phyloP scores from a whole-genome alignment of 2,329 filamentous ascomycete genomes.

The Nemania sp. region DNA sequence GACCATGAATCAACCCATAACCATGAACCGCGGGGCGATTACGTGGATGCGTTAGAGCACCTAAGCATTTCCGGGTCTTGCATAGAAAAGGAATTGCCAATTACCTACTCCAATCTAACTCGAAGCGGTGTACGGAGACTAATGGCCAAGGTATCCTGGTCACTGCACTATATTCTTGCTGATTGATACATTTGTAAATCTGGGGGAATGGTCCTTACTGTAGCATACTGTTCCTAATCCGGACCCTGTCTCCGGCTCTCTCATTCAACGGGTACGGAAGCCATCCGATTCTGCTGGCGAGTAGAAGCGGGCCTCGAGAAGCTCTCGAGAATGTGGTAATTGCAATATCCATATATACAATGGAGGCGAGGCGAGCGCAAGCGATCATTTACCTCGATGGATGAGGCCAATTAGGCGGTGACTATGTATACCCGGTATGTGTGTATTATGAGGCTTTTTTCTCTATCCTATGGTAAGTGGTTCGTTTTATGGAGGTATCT shows the following conservation, averaged over 20 bases:
- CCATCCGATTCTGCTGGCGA: slow-evolving; percentile 34
- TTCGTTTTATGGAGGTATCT: neutral
- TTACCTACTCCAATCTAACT: slow-evolving; percentile 31
- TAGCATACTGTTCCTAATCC: slow-evolving; percentile 44
- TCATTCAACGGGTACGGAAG: slow-evolving; percentile 46
- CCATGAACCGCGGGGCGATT: slow-evolving; percentile 28
- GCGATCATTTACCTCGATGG: slow-evolving; percentile 8
- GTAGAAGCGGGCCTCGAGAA: slow-evolving; percentile 39
- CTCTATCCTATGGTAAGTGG: neutral
- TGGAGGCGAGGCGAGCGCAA: slow-evolving; percentile 10
- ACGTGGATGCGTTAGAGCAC: slow-evolving; percentile 30
- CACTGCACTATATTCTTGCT: slow-evolving; percentile 27
- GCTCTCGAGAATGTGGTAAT: slow-evolving; percentile 31
- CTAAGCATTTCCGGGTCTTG: slow-evolving; percentile 30
- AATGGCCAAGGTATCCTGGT: slow-evolving; percentile 30
- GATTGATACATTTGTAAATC: slow-evolving; percentile 45
- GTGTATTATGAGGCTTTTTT: slow-evolving; percentile 14
- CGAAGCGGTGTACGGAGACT: slow-evolving; percentile 33
- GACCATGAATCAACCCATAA: no score
- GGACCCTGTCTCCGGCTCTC: slow-evolving; percentile 47
- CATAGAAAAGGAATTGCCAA: slow-evolving; percentile 38
- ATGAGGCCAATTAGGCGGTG: slow-evolving; percentile 25
- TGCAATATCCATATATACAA: slow-evolving; percentile 7
- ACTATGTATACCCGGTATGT: slow-evolving; percentile 1
- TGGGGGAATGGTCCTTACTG: slow-evolving; percentile 44